Conservation (phyloP, 2,329 filamentous ascomycete genomes). For the Talaromyces sp. region DNA sequence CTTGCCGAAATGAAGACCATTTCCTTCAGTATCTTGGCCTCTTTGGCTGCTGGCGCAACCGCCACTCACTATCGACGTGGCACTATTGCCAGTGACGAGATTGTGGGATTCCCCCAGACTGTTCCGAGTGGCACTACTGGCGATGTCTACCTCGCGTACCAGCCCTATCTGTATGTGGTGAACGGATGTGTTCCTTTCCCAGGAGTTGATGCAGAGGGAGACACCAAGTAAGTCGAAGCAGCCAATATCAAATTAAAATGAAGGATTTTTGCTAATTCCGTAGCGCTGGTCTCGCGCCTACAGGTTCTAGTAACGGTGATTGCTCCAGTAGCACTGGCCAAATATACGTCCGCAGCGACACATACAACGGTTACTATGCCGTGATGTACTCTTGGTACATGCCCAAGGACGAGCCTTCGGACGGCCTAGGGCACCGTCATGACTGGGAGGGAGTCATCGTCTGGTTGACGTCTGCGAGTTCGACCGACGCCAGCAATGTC, state of each 20-base stretch:
- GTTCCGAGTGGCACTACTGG: conserved; percentile 47
- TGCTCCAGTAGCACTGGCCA: conserved; percentile 47
- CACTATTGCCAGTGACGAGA: conserved; percentile 40
- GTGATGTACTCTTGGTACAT: conserved; percentile 53
- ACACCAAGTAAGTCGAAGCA: conserved; percentile 47
- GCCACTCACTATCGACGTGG: conserved; percentile 27
- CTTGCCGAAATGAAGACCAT: neutral
- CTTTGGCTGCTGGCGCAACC: neutral
- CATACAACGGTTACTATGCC: conserved; percentile 40
- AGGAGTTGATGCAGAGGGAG: conserved; percentile 53
- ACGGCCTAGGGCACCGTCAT: conserved; percentile 48
- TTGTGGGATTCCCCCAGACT: conserved; percentile 52
- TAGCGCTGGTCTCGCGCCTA: conserved; percentile 41
- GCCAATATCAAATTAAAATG: neutral
- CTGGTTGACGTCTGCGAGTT: conserved; percentile 41
- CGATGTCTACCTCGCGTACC: conserved; percentile 50
- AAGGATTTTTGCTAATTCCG: neutral
- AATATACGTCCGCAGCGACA: conserved; percentile 44
- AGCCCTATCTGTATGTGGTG: conserved; percentile 51
- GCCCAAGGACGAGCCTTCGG: conserved; percentile 44
- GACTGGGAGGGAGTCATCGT: conserved; percentile 55
- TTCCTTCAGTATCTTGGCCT: neutral
- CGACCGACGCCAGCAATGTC: conserved; percentile 35
- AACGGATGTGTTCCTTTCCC: conserved; percentile 61
- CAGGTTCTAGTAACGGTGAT: conserved; percentile 32